Conservation (phyloP, 305 asterid species). For the Solanum hybrid region DNA sequence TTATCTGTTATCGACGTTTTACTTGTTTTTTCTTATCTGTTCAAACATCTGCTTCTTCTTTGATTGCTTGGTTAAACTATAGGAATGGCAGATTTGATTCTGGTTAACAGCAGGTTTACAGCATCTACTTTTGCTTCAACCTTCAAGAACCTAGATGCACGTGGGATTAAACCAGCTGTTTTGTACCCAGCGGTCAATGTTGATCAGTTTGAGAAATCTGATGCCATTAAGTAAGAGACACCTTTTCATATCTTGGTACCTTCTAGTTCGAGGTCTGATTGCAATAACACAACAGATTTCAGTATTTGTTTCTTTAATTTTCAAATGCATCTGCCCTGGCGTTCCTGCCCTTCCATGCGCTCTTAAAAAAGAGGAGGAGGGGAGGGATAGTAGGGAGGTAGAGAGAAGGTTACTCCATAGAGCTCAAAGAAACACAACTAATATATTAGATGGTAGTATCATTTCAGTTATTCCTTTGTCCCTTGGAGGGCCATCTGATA, state of each 20-base stretch:
- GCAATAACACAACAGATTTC: neutral
- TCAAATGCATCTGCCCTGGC: neutral
- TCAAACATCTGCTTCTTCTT: constrained; percentile 7
- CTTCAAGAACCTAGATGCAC: constrained; percentile 42
- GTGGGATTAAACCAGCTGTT: constrained; percentile 65
- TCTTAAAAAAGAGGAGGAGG: neutral
- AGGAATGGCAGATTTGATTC: constrained; percentile 92
- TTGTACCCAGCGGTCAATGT: constrained; percentile 92
- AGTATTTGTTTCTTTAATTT: neutral
- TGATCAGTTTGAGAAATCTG: constrained; percentile 62
- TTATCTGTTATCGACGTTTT: neutral
- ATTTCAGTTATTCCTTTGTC: neutral
- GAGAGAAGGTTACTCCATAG: neutral
- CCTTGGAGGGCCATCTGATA: constrained; percentile 7
- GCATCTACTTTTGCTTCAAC: constrained; percentile 67
- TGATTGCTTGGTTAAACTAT: constrained; percentile 13
- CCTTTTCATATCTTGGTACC: constrained; percentile 19
- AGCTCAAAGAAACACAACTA: neutral
- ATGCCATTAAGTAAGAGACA: constrained; percentile 51
- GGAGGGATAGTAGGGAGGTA: neutral
- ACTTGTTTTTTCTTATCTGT: neutral
- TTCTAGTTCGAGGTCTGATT: constrained; percentile 18
- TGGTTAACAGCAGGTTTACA: constrained; percentile 74
- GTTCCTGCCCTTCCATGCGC: neutral
- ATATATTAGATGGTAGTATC: neutral